Evolutionary conservation across 2,329 filamentous ascomycete species (phyloP), one percentile per base, ranked within the genome.

Genomic region (Neurospora crassa): DNA sequence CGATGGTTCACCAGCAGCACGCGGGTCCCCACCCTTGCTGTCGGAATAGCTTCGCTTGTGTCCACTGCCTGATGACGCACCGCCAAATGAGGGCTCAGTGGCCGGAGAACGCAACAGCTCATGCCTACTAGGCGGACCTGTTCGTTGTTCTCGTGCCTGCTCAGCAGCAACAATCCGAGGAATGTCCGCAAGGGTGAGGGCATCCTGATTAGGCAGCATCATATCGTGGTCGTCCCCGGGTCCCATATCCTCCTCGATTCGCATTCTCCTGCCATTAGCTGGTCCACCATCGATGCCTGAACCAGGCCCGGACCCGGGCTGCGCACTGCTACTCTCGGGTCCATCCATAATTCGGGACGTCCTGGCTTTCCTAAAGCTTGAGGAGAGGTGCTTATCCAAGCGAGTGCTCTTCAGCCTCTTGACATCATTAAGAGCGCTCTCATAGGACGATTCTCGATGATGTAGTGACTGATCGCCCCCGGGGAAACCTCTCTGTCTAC

Each of bases 391-490:
- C 78, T 96, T 95, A 78, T 99, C 95, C 78, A 98, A 91, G 40
- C 96, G 90, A 29, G 95, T 98, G 73, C 96, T 98, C 75, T 95
- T 90, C 72, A 99, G 83, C 73, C 96, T 89, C 77, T 94, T 91
- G 79, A 99, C 96, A 81, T 99, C 96, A 75, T 96, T 96, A 76
- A 99, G 90, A 67, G 95, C 97, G 82, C 94, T 96, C 83, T 98
- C 95, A 79, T 98, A 96, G 40, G 92, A 93, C 69, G 92, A 93
- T 77, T 90, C 88, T 75, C 89, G 87, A 72, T 87, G 86, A 72
- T 89, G 86, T 69, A 90, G 89, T 71, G 85, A 81, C 73, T 88
- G 87, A 34, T 89, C 91, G 67, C 74, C 75, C 45, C 88, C 88
- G 79, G 91, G 91, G 2, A 91, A 93, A 16, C 53, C 53, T 76